These are phyloP conservation scores for Akebia trifoliata DNA, from an alignment of 164 flowering plant genomes.

Conservation along the genomic window DNA sequence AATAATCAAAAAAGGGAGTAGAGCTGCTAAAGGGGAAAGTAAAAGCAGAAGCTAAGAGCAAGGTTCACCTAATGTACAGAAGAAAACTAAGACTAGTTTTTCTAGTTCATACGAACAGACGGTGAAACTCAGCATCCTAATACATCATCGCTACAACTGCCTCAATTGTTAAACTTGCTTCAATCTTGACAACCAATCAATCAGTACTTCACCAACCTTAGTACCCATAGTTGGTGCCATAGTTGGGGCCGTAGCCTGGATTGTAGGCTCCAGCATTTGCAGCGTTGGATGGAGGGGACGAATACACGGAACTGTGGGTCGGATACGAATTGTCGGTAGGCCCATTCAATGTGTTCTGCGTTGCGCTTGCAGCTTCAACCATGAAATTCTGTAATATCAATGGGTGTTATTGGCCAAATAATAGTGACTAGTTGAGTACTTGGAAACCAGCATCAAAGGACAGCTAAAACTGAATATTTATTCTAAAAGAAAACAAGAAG, in stretches of 20 bases:
- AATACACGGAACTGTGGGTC: slow-evolving; percentile 27
- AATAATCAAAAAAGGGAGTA: no score
- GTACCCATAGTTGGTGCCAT: slow-evolving; percentile 27
- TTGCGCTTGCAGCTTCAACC: slow-evolving; percentile 41
- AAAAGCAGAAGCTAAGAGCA: no score
- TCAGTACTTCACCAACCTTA: slow-evolving; percentile 11
- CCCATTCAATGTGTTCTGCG: slow-evolving; percentile 24
- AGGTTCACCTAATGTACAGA: slow-evolving; percentile 8
- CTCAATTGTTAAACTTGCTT: neutral
- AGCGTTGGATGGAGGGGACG: slow-evolving; percentile 26
- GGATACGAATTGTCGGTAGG: slow-evolving; percentile 27
- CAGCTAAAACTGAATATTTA: neutral
- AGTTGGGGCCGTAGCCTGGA: slow-evolving; percentile 35
- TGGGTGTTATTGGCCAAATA: neutral
- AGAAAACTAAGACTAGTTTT: neutral
- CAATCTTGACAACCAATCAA: neutral
- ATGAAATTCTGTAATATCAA: slow-evolving; percentile 38
- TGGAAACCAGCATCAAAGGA: neutral
- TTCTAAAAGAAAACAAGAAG: no score
- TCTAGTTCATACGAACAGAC: neutral
- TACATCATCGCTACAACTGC: neutral
- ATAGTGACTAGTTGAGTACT: neutral
- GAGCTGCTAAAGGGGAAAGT: no score
- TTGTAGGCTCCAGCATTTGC: slow-evolving; percentile 32
- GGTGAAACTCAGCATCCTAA: neutral